These are phyloP conservation scores for Carex arenaria DNA, from an alignment of 202 grass and related monocot species.

Conservation along the genomic window DNA sequence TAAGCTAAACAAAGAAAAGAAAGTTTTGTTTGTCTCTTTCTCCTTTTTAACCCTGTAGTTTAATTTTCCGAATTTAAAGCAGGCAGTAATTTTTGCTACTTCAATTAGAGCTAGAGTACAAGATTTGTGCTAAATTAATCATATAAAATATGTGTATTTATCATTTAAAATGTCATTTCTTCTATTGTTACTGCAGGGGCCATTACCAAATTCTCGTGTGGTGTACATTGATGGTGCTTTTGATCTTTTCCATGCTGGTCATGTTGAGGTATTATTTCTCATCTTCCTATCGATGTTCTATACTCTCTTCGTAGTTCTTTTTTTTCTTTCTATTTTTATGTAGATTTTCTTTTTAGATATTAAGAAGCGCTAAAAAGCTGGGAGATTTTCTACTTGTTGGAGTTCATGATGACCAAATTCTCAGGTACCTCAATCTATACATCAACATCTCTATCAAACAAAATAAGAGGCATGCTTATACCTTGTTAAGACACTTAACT, in stretches of 20 bases:
- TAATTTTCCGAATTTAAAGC: background rate
- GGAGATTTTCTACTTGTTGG: conserved; percentile 94
- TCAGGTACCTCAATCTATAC: conserved; percentile 45
- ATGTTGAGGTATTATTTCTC: conserved; percentile 62
- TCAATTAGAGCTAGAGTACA: background rate
- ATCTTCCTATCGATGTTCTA: conserved; percentile 14
- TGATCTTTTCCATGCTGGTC: conserved; percentile 90
- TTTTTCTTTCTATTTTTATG: conserved; percentile 18
- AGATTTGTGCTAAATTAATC: background rate
- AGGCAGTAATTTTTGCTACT: background rate
- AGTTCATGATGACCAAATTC: conserved; percentile 64
- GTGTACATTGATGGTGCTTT: conserved; percentile 89
- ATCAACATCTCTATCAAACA: background rate
- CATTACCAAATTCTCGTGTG: conserved; percentile 66
- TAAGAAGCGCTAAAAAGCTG: conserved; percentile 78
- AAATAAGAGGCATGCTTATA: background rate
- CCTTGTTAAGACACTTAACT: background rate
- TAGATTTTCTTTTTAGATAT: conserved; percentile 48
- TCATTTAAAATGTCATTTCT: conserved; percentile 23
- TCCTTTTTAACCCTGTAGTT: background rate
- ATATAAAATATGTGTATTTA: background rate
- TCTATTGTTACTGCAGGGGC: conserved; percentile 57
- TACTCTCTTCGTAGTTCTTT: background rate
- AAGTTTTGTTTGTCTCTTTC: background rate
- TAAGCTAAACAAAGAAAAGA: conserved; percentile 25